Evolutionary conservation across 495 filamentous ascomycete species (phyloP), one percentile per base, ranked within the genome.

Genomic region (Jackrogersella minutella): DNA sequence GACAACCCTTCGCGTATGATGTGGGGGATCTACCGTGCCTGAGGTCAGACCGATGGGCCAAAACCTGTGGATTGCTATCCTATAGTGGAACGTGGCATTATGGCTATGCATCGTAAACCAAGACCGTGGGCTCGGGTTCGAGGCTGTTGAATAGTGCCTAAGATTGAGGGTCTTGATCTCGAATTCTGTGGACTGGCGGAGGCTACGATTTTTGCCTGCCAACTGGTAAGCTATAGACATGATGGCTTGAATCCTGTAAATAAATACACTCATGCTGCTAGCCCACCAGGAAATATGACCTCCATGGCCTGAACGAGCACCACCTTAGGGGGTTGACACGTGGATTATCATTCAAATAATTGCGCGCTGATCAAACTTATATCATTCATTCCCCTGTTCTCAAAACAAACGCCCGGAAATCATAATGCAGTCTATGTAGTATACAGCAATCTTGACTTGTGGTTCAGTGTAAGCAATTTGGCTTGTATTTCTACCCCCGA

Each of bases 81-180:
- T 43, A 40, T 40, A 30, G n/a, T 13, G 50, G 33, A 31, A 52
- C 24, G 34, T 34, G 34, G 4, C 8, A 24, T 16, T 26, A 10
- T 36, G 31, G 16, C 8, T 28, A 50, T 55, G 17, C 34, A 28
- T 56, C 24, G 41, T 21, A 28, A 50, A 52, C 64, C 64, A 37
- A 51, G 17, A 5, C 64, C 57, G 21, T 22, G 57, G 64, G 17
- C 57, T 62, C 30, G 57, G 64, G 57, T 62, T 43, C 19, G 17
- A 55, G 22, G 19, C 21, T 44, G 11, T 4, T 22, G 5, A 46
- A 36, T 36, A n/a, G 0, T 14, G 37, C 17, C 16, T 1, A n/a
- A 3, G 14, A 17, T 28, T 16, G 13, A 4, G 7, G 5, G 22
- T 14, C 10, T 30, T 17, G 11, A 49, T 30, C 16, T 50, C 3